phyloP scores from a whole-genome alignment of 2,329 filamentous ascomycete genomes.

The Dothistroma septosporum region DNA sequence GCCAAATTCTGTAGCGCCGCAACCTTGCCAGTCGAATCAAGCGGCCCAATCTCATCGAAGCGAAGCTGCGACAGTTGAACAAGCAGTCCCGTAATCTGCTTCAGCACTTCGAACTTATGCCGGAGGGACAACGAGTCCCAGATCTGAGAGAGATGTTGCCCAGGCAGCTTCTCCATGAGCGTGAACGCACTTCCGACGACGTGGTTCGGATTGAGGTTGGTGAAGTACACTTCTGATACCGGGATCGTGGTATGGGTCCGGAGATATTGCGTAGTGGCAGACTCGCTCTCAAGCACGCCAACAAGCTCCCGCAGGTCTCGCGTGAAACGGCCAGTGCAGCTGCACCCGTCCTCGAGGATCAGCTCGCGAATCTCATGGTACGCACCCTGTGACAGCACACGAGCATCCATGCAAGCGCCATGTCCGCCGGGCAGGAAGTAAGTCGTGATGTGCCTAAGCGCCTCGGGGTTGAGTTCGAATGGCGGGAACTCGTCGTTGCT shows the following conservation, averaged over 20 bases:
- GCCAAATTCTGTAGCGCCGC: too few relatives aligned
- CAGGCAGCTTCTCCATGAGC: conserved; percentile 16
- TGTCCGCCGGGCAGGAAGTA: conserved; percentile 11
- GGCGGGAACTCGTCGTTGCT: neutral
- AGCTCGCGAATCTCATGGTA: conserved; percentile 11
- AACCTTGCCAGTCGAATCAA: neutral
- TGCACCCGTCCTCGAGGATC: conserved; percentile 18
- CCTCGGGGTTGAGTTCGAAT: conserved; percentile 15
- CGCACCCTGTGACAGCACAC: neutral
- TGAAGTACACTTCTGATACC: conserved; percentile 16
- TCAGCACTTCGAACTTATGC: conserved; percentile 9
- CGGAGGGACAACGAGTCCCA: conserved; percentile 9
- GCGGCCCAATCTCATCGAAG: conserved; percentile 13
- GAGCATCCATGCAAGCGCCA: conserved; percentile 9
- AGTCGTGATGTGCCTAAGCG: conserved; percentile 13
- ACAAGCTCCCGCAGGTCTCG: neutral
- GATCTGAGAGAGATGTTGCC: conserved; percentile 2
- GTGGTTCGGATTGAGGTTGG: conserved; percentile 13
- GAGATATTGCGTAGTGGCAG: conserved; percentile 12
- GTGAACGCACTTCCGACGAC: conserved; percentile 15
- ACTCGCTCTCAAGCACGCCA: conserved; percentile 10
- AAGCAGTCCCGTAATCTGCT: conserved; percentile 11
- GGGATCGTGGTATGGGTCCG: conserved; percentile 13
- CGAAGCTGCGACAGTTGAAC: conserved; percentile 11
- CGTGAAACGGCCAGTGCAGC: conserved; percentile 15